phyloP scores from a whole-genome alignment of 164 flowering plant species.

The Vitis cinerea region DNA sequence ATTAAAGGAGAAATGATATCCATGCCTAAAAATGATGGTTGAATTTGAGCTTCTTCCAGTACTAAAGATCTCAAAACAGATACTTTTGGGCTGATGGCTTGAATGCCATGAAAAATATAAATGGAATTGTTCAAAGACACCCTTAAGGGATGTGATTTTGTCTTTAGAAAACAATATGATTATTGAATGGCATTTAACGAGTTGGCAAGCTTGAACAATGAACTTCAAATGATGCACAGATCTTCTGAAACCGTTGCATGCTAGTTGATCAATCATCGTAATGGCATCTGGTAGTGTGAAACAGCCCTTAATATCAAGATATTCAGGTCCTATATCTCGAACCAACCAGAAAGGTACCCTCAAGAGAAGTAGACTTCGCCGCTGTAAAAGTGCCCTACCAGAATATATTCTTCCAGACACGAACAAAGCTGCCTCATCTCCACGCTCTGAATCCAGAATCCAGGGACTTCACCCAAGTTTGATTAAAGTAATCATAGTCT shows the following conservation, averaged over 20 bases:
- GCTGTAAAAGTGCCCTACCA: slow-evolving; percentile 44
- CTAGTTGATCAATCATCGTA: neutral
- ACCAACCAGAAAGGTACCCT: slow-evolving; percentile 2
- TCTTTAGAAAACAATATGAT: too few relatives aligned
- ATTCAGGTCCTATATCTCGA: slow-evolving; percentile 19
- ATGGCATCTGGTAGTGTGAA: slow-evolving; percentile 31
- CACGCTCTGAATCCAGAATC: slow-evolving; percentile 28
- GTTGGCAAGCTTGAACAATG: neutral
- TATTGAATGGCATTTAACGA: too few relatives aligned
- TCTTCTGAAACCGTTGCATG: neutral
- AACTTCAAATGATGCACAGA: neutral
- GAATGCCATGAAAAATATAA: too few relatives aligned
- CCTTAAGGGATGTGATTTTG: too few relatives aligned
- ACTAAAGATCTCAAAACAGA: too few relatives aligned
- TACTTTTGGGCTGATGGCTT: too few relatives aligned
- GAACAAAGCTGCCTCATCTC: slow-evolving; percentile 13
- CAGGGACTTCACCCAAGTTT: slow-evolving; percentile 44
- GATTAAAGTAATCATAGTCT: slow-evolving; percentile 33
- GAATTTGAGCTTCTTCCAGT: too few relatives aligned
- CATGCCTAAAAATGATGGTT: too few relatives aligned
- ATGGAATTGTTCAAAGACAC: too few relatives aligned
- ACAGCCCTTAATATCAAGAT: slow-evolving; percentile 33
- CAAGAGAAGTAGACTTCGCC: slow-evolving; percentile 40
- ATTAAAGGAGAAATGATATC: too few relatives aligned
- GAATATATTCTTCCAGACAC: slow-evolving; percentile 23